Conservation (phyloP, 2,329 filamentous ascomycete genomes). For the Coniochaeta hoffmannii region DNA sequence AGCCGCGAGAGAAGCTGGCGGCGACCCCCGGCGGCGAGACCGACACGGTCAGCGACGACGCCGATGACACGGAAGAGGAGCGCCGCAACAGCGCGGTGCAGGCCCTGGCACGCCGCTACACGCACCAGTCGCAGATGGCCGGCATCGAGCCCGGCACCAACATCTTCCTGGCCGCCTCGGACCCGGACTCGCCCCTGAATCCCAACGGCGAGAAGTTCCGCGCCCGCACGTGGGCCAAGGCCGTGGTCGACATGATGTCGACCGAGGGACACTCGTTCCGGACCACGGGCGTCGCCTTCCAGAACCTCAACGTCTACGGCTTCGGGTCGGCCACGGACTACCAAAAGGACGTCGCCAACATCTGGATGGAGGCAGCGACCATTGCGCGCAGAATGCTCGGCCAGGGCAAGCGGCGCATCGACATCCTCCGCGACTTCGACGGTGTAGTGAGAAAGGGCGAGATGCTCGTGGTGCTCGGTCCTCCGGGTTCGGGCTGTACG, state of each 20-base stretch:
- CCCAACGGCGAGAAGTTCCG: conserved; percentile 42
- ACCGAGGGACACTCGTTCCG: conserved; percentile 48
- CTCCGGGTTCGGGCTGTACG: conserved; percentile 68
- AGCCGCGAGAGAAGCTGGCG: conserved; percentile 16
- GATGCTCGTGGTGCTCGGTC: conserved; percentile 69
- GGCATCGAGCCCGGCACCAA: conserved; percentile 29
- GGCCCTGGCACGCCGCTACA: conserved; percentile 48
- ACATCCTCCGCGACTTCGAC: conserved; percentile 62
- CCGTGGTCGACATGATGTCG: conserved; percentile 44
- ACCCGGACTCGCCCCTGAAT: conserved; percentile 37
- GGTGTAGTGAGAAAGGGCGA: conserved; percentile 63
- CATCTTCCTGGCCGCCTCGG: conserved; percentile 35
- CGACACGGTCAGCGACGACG: conserved; percentile 22
- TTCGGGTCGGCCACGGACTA: conserved; percentile 63
- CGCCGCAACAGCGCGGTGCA: conserved; percentile 47
- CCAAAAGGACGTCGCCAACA: conserved; percentile 59
- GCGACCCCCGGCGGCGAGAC: conserved; percentile 17
- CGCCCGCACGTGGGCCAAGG: conserved; percentile 51
- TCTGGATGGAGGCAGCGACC: conserved; percentile 44
- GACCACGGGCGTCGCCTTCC: conserved; percentile 57
- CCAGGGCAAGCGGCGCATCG: conserved; percentile 47
- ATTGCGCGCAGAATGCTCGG: conserved; percentile 43
- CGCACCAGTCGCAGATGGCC: conserved; percentile 33
- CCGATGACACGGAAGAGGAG: conserved; percentile 36
- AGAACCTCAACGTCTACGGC: conserved; percentile 61